These are phyloP conservation scores for Saprolegnia parasitica DNA, from an alignment of 352 stramenopile genomes.

Conservation along the genomic window DNA sequence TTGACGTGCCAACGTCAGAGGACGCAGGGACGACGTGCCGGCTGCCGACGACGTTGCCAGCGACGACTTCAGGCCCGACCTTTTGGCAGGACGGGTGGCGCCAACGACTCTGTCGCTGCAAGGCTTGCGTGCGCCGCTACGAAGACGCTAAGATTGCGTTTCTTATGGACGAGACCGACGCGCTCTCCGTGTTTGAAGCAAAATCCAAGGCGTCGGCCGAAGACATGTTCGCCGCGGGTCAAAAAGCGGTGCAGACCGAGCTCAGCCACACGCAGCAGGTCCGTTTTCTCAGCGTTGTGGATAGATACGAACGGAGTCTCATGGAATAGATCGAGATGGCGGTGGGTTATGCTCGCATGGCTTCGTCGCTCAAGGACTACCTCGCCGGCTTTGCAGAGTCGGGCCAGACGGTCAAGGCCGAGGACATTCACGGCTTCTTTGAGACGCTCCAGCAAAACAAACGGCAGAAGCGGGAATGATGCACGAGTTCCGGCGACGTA, in stretches of 20 bases:
- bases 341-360: constrained; percentile 67
- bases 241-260: constrained; percentile 48
- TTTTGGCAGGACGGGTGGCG: constrained; percentile 68
- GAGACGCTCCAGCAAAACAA: constrained; percentile 47
- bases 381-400: constrained; percentile 50
- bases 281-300: background rate
- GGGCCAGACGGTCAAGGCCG: constrained; percentile 57
- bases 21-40: constrained; percentile 25
- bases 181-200: constrained; percentile 61
- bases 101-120: constrained; percentile 49
- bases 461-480: constrained; percentile 39
- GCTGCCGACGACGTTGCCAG: constrained; percentile 17
- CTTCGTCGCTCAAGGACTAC: constrained; percentile 61
- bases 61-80: constrained; percentile 36
- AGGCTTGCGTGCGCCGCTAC: constrained; percentile 44
- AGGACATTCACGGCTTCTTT: constrained; percentile 73
- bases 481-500: too few relatives aligned
- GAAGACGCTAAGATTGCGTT: constrained; percentile 52
- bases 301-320: background rate
- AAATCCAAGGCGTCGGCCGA: constrained; percentile 37
- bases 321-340: constrained; percentile 49
- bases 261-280: constrained; percentile 61
- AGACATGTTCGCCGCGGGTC: constrained; percentile 33
- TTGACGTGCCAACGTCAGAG: constrained; percentile 19
- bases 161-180: constrained; percentile 55